Evolutionary conservation across 768 basidiomycete genomes (phyloP), one percentile per base, ranked within the genome.

Genomic region (Rhodocollybia butyracea): DNA sequence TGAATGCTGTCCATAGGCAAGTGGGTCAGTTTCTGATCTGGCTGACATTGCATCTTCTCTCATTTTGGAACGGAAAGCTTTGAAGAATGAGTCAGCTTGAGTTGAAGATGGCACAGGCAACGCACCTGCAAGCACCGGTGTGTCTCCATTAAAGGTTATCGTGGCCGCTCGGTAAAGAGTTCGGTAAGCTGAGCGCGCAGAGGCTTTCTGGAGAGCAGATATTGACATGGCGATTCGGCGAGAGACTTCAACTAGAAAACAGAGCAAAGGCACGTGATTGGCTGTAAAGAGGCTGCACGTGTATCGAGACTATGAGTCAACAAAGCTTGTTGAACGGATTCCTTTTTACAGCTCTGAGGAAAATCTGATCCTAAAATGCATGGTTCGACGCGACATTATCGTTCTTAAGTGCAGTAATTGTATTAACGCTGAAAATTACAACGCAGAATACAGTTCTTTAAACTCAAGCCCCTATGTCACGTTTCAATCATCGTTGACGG

Each of bases 51-150:
- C 78, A 55, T 89, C 87, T 11, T 70, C 68, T 40, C 88, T 78
- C 65, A 91, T 84, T 68, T 91, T 89, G 15, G 66, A 32, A 22
- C 81, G 79, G 65, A 92, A 94, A n/a, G 88, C 91, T 93, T n/a
- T n/a, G 59, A 8, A 29, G 29, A 11, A 46, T 36, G 47, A 17
- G 52, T 54, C 32, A 45, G 47, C 17, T 51, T 64, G 26, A 66
- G 52, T 32, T 34, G 26, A 46, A 10, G 46, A 38, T 22, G 38
- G 21, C 10, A 42, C 22, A 54, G 46, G 21, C 51, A 54, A 54
- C 42, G 32, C 42, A 83, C 88, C 87, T 74, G 68, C 69, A 17
- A 83, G 73, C 48, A 89, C 72, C 1, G 68, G 73, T 19, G 63
- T 74, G 70, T 90, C 88, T 29, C 84, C 86, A 87, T 43, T 52